These are phyloP conservation scores for Hypoxylon crocopeplum DNA, from an alignment of 495 filamentous ascomycete genomes.

Conservation along the genomic window DNA sequence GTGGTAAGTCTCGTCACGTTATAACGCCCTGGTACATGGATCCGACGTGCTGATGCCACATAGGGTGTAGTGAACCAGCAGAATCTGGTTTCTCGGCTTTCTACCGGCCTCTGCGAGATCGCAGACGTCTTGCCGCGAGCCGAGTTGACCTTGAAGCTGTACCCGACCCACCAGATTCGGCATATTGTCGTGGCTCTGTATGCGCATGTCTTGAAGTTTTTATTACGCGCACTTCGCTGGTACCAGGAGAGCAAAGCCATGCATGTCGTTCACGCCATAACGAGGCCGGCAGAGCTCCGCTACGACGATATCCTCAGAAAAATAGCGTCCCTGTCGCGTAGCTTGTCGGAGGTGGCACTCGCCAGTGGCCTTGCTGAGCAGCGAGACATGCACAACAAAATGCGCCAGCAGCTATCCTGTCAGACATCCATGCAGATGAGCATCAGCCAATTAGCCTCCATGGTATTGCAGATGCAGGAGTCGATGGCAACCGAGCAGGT, in stretches of 20 bases:
- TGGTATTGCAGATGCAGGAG: no score
- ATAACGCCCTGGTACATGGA: neutral
- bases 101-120: conserved; percentile 32
- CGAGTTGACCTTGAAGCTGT: neutral
- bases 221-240: conserved; percentile 38
- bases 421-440: no score
- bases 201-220: conserved; percentile 5
- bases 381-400: no score
- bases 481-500: no score
- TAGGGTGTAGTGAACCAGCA: conserved; percentile 39
- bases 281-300: conserved; percentile 6
- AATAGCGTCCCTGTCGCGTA: no score
- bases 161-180: neutral
- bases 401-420: no score
- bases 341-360: no score
- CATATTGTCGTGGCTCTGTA: neutral
- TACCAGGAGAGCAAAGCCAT: conserved; percentile 35
- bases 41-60: neutral
- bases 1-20: neutral
- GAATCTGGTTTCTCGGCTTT: conserved; percentile 30
- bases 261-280: conserved; percentile 4
- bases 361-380: no score
- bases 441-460: no score
- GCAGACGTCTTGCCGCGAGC: conserved; percentile 1
- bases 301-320: conserved; percentile 3